phyloP scores from a whole-genome alignment of 305 asterid genomes.

The Solanum chacoense region DNA sequence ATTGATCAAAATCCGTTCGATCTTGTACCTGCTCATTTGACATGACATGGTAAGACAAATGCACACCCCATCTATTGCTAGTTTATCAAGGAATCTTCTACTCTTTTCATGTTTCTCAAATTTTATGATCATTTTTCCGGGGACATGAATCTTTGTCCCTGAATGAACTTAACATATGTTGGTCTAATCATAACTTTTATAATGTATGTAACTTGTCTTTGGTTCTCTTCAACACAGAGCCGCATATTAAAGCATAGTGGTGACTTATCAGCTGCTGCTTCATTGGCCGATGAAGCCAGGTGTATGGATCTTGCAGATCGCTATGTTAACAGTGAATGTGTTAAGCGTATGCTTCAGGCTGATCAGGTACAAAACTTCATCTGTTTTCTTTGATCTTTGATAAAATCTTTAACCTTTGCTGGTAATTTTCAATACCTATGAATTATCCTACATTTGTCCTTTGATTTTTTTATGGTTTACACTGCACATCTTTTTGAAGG shows the following conservation, averaged over 20 bases:
- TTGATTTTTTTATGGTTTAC: not conserved
- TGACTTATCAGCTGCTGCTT: slow-evolving; percentile 78
- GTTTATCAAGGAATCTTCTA: not conserved
- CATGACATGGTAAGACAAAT: not conserved
- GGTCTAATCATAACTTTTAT: not conserved
- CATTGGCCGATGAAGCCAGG: slow-evolving; percentile 98
- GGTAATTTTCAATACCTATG: not conserved
- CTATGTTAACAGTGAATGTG: slow-evolving; percentile 87
- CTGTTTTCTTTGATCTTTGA: not conserved
- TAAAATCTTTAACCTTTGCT: not conserved
- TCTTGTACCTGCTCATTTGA: not conserved
- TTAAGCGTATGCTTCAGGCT: slow-evolving; percentile 98
- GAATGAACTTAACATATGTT: not conserved
- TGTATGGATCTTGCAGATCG: slow-evolving; percentile 99
- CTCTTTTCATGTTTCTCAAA: not conserved
- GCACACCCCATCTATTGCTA: not conserved
- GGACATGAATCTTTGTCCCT: not conserved
- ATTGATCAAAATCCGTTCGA: not conserved
- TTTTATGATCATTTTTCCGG: not conserved
- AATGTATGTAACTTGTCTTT: not conserved
- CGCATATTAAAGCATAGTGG: slow-evolving; percentile 96
- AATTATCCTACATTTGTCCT: slow-evolving; percentile 2
- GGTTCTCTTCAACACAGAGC: slow-evolving; percentile 46
- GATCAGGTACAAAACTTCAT: slow-evolving; percentile 55
- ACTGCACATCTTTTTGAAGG: slow-evolving; percentile 36